Base-by-base conservation (phyloP, 805 yeast species). In the Lachancea sp. region DNA sequence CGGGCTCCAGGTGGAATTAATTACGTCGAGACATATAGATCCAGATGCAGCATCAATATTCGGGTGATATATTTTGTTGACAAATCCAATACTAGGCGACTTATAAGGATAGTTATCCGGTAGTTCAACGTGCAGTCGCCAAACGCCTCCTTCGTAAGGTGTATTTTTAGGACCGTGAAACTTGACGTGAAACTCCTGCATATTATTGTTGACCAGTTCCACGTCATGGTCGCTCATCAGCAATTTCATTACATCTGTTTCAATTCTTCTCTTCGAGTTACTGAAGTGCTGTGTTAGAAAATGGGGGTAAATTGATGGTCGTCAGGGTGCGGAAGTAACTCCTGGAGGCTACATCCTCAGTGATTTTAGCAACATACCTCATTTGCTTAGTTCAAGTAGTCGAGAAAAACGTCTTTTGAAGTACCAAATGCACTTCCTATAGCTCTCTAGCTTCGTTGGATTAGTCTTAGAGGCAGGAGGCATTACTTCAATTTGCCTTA, bases 1-100 rank as follows among this genome's bases (percentile, higher is more conserved):
- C 2, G 98, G 97, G 30, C 95, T 84, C 98, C 98, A 90, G 0
- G 97, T 87, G 58, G 90, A 96, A 60, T 90, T 90, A 48, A 90
- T 89, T 13, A 92, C 97, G 60, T 90, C 97, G 36, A 90, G 75
- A 63, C 98, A 90, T 5, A 90, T 96, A 0, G 94, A 79, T 0
- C 98, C 98, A 12, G 78, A 80, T 20, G 78, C 72, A 58, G 88
- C 94, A 58, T 90, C 98, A 46, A 90, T 88, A 56, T 90, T 90
- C 5, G 98, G 98, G 60, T 90, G 98, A 64, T 78, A 89, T 15
- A 92, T 90, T 57, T 81, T 83, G 64, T 89, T 92, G 38, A 78
- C 78, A 58, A 90, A 90, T 6, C 97, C 97, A 47, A 90, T 88
- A 12, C 96, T 87, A 5, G 98, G 98, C 3, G 95, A 84, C 57